Conservation (phyloP, 768 basidiomycete genomes). For the Amyloporia xantha region DNA sequence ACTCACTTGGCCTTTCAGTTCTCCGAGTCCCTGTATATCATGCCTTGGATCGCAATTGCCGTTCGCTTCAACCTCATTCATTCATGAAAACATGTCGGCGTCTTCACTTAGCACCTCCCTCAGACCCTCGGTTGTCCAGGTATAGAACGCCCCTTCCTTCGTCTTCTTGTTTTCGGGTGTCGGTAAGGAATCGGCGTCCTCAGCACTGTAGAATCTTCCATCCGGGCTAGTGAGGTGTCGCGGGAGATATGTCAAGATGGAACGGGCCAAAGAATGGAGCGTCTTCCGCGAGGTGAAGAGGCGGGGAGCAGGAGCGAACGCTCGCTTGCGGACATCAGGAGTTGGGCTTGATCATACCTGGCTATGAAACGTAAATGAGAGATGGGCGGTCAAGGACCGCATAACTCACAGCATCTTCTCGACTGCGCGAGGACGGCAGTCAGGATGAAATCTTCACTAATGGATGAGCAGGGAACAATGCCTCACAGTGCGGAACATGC, state of each 20-base stretch:
- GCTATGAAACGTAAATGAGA: neutral
- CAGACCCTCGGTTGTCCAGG: conserved; percentile 30
- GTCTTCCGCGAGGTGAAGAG: conserved; percentile 1
- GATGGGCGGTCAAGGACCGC: neutral
- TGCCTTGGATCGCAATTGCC: conserved; percentile 32
- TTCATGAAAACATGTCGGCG: conserved; percentile 23
- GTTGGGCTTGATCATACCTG: conserved; percentile 35
- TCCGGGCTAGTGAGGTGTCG: conserved; percentile 28
- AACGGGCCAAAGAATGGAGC: conserved; percentile 1
- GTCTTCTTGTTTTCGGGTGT: conserved; percentile 19
- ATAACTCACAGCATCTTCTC: conserved; percentile 29
- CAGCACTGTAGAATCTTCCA: conserved; percentile 33
- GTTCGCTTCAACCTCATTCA: conserved; percentile 27
- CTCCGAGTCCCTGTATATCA: conserved; percentile 33
- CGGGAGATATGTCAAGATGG: conserved; percentile 23
- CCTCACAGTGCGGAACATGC: conserved; percentile 34
- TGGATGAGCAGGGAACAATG: no score
- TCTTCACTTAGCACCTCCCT: conserved; percentile 25
- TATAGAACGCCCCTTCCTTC: conserved; percentile 34
- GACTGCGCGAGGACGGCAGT: conserved; percentile 18
- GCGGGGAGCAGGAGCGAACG: conserved; percentile 15
- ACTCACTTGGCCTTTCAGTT: conserved; percentile 24
- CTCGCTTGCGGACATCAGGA: conserved; percentile 19
- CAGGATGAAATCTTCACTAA: no score
- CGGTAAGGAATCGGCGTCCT: conserved; percentile 35